Conservation (phyloP, 257 asterid species). For the Hygrophila difformis region DNA sequence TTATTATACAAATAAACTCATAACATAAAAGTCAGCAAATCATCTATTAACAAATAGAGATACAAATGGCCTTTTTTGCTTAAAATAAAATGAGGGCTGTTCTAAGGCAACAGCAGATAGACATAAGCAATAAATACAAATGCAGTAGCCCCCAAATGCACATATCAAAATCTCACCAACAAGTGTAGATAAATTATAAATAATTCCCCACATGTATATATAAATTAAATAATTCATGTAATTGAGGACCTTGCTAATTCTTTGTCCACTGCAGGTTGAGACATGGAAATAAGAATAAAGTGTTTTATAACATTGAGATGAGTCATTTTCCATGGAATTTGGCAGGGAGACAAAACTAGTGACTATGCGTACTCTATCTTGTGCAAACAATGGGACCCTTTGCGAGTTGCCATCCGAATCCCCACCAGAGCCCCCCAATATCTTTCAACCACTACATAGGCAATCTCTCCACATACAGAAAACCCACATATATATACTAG, state of each 20-base stretch:
- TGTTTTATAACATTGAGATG: constrained; percentile 1
- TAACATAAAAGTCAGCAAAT: no score
- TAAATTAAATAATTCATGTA: constrained; percentile 14
- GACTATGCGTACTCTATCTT: constrained; percentile 36
- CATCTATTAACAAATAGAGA: no score
- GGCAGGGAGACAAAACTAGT: constrained; percentile 29
- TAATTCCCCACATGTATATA: constrained; percentile 9
- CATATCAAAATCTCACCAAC: constrained; percentile 6
- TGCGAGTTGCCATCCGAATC: constrained; percentile 22
- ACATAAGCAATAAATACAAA: constrained; percentile 13
- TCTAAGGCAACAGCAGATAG: no score
- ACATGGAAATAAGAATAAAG: constrained; percentile 23
- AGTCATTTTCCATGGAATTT: constrained; percentile 27
- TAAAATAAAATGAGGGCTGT: neutral
- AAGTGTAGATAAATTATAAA: neutral
- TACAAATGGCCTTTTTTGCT: neutral
- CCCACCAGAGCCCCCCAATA: constrained; percentile 21
- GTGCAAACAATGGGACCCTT: constrained; percentile 42
- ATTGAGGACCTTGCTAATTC: constrained; percentile 21
- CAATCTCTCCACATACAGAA: neutral
- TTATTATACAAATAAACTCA: no score
- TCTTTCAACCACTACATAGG: constrained; percentile 28
- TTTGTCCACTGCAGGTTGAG: constrained; percentile 19
- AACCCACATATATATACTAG: constrained; percentile 8
- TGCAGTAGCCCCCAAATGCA: constrained; percentile 10